These are phyloP conservation scores for Colletotrichum eleusines DNA, from an alignment of 2,329 filamentous ascomycete genomes.

Conservation along the genomic window DNA sequence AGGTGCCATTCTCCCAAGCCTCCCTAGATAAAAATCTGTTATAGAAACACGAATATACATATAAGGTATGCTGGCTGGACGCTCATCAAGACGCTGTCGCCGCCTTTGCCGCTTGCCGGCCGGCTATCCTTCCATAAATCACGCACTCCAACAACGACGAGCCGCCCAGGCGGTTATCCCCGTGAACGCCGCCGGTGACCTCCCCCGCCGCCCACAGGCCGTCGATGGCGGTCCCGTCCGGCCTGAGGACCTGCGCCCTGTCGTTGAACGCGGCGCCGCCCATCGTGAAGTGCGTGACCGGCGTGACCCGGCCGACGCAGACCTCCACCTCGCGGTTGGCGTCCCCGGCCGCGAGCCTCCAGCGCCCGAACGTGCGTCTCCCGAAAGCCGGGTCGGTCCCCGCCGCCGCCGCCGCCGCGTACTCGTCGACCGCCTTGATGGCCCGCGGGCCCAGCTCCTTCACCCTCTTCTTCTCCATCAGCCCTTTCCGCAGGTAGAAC, in stretches of 20 bases:
- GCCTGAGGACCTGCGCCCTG: constrained; percentile 62
- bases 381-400: constrained; percentile 58
- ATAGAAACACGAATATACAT: neutral
- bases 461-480: constrained; percentile 68
- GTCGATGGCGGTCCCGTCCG: constrained; percentile 55
- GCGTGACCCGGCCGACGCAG: constrained; percentile 71
- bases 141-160: constrained; percentile 73
- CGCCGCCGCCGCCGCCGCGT: constrained; percentile 59
- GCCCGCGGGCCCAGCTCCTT: constrained; percentile 58
- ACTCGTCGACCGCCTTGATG: constrained; percentile 60
- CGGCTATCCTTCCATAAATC: constrained; percentile 72
- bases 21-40: neutral
- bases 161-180: constrained; percentile 71
- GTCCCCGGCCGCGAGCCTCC: constrained; percentile 60
- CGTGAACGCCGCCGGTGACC: constrained; percentile 73
- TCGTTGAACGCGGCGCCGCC: constrained; percentile 71
- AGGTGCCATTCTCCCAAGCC: neutral
- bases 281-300: constrained; percentile 76
- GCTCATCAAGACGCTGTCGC: neutral
- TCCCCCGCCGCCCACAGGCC: constrained; percentile 74
- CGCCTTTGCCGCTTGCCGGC: constrained; percentile 57
- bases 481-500: constrained; percentile 73
- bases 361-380: constrained; percentile 65
- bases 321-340: constrained; percentile 63
- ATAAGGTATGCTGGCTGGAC: neutral